Evolutionary conservation across 305 asterid species (phyloP).

Genomic region (Fraxinus albicans): DNA sequence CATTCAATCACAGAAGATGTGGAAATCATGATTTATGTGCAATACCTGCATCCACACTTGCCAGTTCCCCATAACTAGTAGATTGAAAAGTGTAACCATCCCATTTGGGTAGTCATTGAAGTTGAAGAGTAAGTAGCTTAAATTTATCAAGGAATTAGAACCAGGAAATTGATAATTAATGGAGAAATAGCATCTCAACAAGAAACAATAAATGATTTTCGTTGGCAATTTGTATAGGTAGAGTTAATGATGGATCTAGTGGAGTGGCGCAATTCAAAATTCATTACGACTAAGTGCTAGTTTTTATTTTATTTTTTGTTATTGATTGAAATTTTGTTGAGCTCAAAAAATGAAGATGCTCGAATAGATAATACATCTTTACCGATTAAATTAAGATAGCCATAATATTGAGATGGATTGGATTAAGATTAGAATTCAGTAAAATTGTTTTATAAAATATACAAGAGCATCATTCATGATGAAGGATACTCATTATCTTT

Average conservation of each 20-base stretch:
- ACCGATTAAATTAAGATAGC: background rate
- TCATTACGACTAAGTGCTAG: background rate
- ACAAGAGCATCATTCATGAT: constrained; percentile 21
- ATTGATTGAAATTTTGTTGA: background rate
- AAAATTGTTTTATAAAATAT: constrained; percentile 11
- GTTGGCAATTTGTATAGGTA: background rate
- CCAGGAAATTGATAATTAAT: constrained; percentile 8
- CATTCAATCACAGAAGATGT: background rate
- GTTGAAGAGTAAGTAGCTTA: constrained; percentile 92
- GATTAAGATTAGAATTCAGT: background rate
- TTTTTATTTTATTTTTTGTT: background rate
- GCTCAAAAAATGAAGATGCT: background rate
- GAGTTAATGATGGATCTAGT: background rate
- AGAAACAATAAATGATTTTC: background rate
- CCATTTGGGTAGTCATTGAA: constrained; percentile 98
- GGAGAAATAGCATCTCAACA: background rate
- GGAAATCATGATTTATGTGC: constrained; percentile 1
- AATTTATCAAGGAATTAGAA: constrained; percentile 51
- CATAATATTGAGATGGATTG: background rate
- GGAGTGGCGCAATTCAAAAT: background rate
- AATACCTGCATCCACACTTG: constrained; percentile 97
- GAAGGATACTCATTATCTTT: constrained; percentile 88
- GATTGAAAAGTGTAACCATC: constrained; percentile 94
- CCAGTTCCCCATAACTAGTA: constrained; percentile 97
- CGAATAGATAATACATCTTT: background rate